These are phyloP conservation scores for Jimgerdemannia lactiflua DNA, from an alignment of 192 early-diverging fungal genomes.

Conservation along the genomic window DNA sequence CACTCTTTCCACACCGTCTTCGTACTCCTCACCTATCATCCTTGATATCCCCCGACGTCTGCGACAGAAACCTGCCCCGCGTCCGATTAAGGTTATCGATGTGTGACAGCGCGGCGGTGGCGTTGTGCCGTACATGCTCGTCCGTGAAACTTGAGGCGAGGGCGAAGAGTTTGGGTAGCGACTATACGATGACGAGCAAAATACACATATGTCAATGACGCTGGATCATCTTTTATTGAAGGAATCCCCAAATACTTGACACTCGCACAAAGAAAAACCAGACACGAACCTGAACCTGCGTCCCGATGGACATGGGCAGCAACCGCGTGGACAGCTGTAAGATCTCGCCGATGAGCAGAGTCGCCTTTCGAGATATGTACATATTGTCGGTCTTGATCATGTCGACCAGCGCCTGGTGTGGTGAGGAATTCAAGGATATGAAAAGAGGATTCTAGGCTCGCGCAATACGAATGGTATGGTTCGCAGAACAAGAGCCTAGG, in stretches of 20 bases:
- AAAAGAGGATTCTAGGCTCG: too few species aligned
- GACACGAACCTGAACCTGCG: conserved; percentile 43
- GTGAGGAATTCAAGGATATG: too few species aligned
- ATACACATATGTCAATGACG: background rate
- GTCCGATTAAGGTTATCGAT: conserved; percentile 65
- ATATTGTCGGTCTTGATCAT: conserved; percentile 60
- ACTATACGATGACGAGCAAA: conserved; percentile 36
- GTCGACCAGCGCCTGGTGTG: conserved; percentile 61
- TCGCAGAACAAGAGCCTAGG: too few species aligned
- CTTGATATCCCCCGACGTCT: conserved; percentile 10
- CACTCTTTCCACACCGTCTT: background rate
- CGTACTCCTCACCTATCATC: conserved; percentile 9
- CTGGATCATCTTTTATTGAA: conserved; percentile 7
- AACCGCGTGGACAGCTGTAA: conserved; percentile 67
- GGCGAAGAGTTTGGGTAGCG: conserved; percentile 68
- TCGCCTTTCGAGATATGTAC: conserved; percentile 60
- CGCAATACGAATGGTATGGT: too few species aligned
- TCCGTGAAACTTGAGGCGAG: conserved; percentile 77
- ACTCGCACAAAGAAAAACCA: conserved; percentile 5
- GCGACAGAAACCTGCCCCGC: conserved; percentile 30
- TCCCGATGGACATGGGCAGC: conserved; percentile 54
- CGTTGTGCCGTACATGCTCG: conserved; percentile 67
- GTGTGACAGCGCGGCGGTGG: conserved; percentile 69
- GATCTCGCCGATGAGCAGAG: conserved; percentile 72
- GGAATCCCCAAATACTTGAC: background rate